Percentiles rank a stretch among this genome's conserved stretches.
Conservation (phyloP, 163 green algal genomes). For the Volvox carteri region DNA sequence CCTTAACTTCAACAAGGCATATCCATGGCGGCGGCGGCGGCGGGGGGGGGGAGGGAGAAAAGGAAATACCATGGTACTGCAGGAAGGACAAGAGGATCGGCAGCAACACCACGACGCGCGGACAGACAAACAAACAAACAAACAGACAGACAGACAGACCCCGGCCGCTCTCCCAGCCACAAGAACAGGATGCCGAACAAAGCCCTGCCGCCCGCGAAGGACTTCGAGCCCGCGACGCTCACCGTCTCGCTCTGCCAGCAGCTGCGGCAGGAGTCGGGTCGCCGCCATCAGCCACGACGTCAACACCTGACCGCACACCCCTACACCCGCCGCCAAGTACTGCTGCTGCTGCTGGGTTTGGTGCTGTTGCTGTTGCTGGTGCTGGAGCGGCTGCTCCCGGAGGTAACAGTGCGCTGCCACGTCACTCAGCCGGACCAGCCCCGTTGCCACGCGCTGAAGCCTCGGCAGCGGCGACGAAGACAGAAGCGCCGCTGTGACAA, state of each 20-base stretch:
- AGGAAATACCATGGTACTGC: not conserved
- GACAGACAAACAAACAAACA: too few relatives aligned
- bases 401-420: not conserved
- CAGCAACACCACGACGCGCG: too few relatives aligned
- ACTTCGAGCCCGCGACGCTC: not conserved
- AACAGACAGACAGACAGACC: too few relatives aligned
- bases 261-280: not conserved
- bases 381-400: not conserved
- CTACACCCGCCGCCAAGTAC: too few relatives aligned
- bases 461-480: constrained; percentile 39
- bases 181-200: not conserved
- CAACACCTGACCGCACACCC: constrained; percentile 5
- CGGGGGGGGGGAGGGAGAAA: not conserved
- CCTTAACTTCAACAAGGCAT: not conserved
- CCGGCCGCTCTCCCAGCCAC: not conserved
- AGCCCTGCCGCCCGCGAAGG: too few relatives aligned
- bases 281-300: constrained; percentile 27
- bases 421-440: not conserved
- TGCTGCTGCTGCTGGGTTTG: not conserved
- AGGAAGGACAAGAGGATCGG: not conserved
- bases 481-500: constrained; percentile 23
- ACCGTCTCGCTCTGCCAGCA: constrained; percentile 14
- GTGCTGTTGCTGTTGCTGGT: not conserved
- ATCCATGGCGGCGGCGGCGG: not conserved
- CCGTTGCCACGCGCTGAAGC: not conserved